phyloP scores from a whole-genome alignment of 1,284 basidiomycete species.

The Puccinia coronata region DNA sequence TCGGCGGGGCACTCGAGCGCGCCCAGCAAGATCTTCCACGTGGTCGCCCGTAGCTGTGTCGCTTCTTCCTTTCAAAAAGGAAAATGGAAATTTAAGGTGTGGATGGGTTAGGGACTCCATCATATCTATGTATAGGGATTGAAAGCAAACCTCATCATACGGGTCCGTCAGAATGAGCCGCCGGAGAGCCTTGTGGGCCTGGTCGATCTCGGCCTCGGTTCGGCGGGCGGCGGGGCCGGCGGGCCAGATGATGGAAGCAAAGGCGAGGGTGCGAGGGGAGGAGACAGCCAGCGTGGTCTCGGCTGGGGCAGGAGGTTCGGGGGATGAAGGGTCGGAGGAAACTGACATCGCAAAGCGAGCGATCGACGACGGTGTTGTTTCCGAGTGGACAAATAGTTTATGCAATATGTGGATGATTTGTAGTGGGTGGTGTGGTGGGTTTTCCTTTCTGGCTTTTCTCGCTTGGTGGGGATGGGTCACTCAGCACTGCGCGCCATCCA shows the following conservation, averaged over 20 bases:
- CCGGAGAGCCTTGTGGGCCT: slow-evolving; percentile 30
- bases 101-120: background rate
- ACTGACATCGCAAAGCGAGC: background rate
- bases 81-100: background rate
- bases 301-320: background rate
- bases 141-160: slow-evolving; percentile 31
- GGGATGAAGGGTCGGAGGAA: background rate
- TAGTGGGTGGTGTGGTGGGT: too few relatives aligned
- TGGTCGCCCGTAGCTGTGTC: slow-evolving; percentile 25
- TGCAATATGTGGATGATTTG: too few relatives aligned
- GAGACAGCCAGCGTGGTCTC: background rate
- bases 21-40: slow-evolving; percentile 47
- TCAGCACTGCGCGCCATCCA: too few relatives aligned
- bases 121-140: background rate
- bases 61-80: slow-evolving; percentile 23
- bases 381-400: too few relatives aligned
- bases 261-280: slow-evolving; percentile 8
- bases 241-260: slow-evolving; percentile 39
- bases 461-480: too few relatives aligned
- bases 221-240: background rate
- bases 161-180: slow-evolving; percentile 40
- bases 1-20: slow-evolving; percentile 34
- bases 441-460: too few relatives aligned
- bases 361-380: too few relatives aligned
- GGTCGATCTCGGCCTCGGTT: slow-evolving; percentile 41